Percentiles rank a stretch among this genome's conserved stretches.
Evolutionary conservation across 495 filamentous ascomycete genomes (phyloP).

Genomic region (Hypoxylon trugodes): DNA sequence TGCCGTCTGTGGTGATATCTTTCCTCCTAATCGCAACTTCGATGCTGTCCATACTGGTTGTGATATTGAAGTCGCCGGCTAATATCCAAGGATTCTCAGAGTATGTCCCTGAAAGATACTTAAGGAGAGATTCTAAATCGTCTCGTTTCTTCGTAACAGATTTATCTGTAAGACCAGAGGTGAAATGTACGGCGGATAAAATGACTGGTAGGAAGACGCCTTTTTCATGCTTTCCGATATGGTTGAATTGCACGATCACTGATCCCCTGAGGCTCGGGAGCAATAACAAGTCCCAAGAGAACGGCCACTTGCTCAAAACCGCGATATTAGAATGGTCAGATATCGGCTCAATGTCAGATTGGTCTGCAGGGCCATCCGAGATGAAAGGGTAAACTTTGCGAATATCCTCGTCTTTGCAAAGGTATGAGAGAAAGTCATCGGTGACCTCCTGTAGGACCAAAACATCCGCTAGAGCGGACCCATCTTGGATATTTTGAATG

Average conservation of each 20-base stretch:
- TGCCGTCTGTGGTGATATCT: conserved; percentile 52
- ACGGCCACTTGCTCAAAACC: conserved; percentile 58
- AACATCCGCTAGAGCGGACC: conserved; percentile 50
- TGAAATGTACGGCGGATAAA: conserved; percentile 63
- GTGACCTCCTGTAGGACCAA: conserved; percentile 68
- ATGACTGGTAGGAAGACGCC: conserved; percentile 44
- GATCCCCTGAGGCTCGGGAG: conserved; percentile 61
- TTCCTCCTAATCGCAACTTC: conserved; percentile 56
- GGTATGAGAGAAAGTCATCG: conserved; percentile 61
- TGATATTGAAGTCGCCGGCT: conserved; percentile 67
- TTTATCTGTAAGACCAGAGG: conserved; percentile 60
- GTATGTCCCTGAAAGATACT: conserved; percentile 50
- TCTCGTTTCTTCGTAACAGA: conserved; percentile 59
- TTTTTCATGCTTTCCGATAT: conserved; percentile 41
- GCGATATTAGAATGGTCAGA: conserved; percentile 63
- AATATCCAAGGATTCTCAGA: conserved; percentile 56
- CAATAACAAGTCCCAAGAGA: conserved; percentile 59
- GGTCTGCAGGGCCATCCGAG: conserved; percentile 59
- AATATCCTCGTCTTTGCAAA: conserved; percentile 56
- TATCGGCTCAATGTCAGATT: conserved; percentile 57
- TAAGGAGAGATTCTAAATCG: conserved; percentile 55
- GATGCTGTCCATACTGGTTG: conserved; percentile 60
- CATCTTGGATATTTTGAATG: conserved; percentile 53
- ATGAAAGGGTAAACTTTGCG: conserved; percentile 57
- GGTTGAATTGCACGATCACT: conserved; percentile 52